Evolutionary conservation across 495 filamentous ascomycete genomes (phyloP), one percentile per base, ranked within the genome.

Genomic region (Bacidia rubella): DNA sequence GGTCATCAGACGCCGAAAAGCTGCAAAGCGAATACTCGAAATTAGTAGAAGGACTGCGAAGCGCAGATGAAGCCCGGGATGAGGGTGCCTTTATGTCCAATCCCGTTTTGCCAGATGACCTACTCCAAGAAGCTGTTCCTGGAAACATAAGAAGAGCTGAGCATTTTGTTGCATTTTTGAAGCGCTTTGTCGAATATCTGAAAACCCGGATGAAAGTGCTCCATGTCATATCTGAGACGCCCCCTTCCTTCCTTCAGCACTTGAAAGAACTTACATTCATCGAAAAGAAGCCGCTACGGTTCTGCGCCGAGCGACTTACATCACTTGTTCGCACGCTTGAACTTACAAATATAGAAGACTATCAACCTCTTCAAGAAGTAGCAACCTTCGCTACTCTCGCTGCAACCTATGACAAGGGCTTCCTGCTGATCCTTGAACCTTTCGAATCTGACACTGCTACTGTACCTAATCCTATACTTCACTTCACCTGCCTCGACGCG

Each of bases 81-180:
- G 92, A 99, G 62, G 90, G 94, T 63, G 81, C 88, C 12, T 97
- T 99, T 60, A 97, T 99, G 81, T 77, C 92, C 22, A 99, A 96
- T 64, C 92, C 92, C 70, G 85, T 81, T 17, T 69, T 90, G 9
- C 86, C 86, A 0, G 85, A 87, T 54, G 87, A 90, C 63, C 69
- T 90, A 21, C 70, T 90, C 3, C 86, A 93, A 68, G 92, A 99
- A 68, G 92, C 92, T 3, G 85, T 99, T 1, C 92, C 92, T 2
- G 92, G 92, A 21, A 99, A 97, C 58, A 99, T 99, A 57, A 76
- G 92, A 52, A 76, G 92, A 64, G 92, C 92, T 20, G 92, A 99
- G 64, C 92, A 99, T 66, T 99, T 99, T 61, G 78, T 95, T 20
- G 79, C 87, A 10, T 99, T 99, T 66, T 68, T 99, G 41, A 90